Evolutionary conservation across 2,329 filamentous ascomycete species (phyloP).

Genomic region (Fusarium secorum): DNA sequence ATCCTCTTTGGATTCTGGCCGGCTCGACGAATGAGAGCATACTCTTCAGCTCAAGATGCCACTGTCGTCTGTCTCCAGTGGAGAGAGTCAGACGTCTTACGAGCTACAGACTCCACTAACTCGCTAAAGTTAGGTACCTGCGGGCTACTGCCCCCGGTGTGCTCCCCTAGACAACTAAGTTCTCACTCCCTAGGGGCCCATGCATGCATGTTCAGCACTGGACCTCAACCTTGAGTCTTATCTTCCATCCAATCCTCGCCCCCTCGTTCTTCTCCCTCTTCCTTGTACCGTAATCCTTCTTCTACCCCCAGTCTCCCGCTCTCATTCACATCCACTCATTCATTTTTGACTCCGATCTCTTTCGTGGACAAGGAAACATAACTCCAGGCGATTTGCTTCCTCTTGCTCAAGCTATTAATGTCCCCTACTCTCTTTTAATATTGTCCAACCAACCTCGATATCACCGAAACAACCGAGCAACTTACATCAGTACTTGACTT

Average conservation of each 20-base stretch:
- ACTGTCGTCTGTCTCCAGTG: constrained; percentile 1
- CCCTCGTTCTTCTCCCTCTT: constrained; percentile 25
- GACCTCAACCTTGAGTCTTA: constrained; percentile 18
- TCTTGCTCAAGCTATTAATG: constrained; percentile 19
- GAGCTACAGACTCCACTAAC: constrained; percentile 25
- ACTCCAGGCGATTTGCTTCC: constrained; percentile 41
- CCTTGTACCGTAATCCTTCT: constrained; percentile 26
- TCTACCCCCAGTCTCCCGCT: constrained; percentile 40
- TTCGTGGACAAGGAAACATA: constrained; percentile 41
- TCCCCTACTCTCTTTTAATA: constrained; percentile 40
- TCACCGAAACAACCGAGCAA: constrained; percentile 1
- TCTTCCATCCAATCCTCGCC: constrained; percentile 30
- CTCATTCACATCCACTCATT: constrained; percentile 33
- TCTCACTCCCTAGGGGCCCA: not conserved
- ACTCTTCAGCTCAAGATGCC: constrained; percentile 6
- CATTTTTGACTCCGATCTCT: constrained; percentile 33
- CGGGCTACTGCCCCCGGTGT: constrained; percentile 3
- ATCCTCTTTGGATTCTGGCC: constrained; percentile 4
- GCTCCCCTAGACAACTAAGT: constrained; percentile 1
- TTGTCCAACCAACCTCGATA: not conserved
- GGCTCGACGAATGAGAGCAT: constrained; percentile 10
- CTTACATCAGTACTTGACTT: not conserved
- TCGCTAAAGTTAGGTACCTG: constrained; percentile 24
- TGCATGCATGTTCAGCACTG: not conserved
- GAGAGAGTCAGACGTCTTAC: constrained; percentile 10